Evolutionary conservation across 129 eudicot species (phyloP).

Genomic region (Centaurea solstitialis): DNA sequence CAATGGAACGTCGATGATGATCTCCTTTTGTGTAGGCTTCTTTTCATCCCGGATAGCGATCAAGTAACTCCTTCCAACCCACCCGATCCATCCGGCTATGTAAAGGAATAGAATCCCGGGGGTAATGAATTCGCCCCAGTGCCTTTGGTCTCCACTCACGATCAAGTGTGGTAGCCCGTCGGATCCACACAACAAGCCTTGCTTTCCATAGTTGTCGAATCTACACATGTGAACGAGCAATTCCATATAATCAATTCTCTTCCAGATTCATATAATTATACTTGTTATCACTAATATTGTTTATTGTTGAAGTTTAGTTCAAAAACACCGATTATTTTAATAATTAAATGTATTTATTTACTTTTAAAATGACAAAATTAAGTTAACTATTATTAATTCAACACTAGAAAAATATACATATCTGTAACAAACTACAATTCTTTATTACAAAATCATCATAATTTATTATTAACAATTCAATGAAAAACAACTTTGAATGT

Average conservation of each 20-base stretch:
- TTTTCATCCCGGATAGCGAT: constrained; percentile 93
- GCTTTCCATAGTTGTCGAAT: constrained; percentile 92
- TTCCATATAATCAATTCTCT: background rate
- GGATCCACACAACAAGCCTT: constrained; percentile 90
- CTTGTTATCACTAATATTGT: no score
- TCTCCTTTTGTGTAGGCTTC: constrained; percentile 93
- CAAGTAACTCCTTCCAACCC: constrained; percentile 98
- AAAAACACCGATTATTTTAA: no score
- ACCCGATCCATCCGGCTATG: constrained; percentile 99
- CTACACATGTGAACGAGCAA: constrained; percentile 31
- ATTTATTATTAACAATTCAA: no score
- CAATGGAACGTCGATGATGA: constrained; percentile 94
- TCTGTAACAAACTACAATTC: no score
- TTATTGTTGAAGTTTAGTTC: no score
- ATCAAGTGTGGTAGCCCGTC: constrained; percentile 98
- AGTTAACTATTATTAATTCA: no score
- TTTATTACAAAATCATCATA: no score
- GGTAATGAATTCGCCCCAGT: constrained; percentile 99
- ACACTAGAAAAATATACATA: no score
- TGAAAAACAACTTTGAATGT: no score
- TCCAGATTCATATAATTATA: background rate
- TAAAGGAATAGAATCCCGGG: constrained; percentile 89
- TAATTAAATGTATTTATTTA: no score
- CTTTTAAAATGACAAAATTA: no score
- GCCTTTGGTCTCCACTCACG: constrained; percentile 97